Evolutionary conservation across 164 flowering plant genomes (phyloP).

Genomic region (Vitis vinifera): DNA sequence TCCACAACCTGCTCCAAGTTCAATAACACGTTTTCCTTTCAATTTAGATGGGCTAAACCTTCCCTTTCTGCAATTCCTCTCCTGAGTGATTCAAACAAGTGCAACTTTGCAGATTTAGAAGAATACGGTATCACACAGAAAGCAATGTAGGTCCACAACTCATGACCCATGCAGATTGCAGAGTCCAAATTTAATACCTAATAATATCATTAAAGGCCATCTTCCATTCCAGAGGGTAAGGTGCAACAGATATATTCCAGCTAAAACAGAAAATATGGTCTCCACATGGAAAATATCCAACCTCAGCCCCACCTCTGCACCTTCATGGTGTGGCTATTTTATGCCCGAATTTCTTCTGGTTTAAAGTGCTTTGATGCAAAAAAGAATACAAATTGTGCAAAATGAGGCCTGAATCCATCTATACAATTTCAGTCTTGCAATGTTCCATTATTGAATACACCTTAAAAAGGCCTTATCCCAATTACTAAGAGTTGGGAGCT

Average conservation of each 20-base stretch:
- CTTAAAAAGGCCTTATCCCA: not conserved
- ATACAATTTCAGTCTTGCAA: not conserved
- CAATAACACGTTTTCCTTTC: constrained; percentile 87
- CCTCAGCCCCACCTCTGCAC: no score
- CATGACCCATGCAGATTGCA: not conserved
- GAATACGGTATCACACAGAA: not conserved
- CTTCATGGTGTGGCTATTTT: no score
- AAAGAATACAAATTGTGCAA: no score
- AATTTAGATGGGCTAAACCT: constrained; percentile 76
- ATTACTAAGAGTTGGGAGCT: not conserved
- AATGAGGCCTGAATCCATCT: not conserved
- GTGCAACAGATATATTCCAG: no score
- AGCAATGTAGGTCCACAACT: not conserved
- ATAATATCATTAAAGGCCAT: no score
- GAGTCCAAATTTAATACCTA: not conserved
- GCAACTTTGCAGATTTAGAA: not conserved
- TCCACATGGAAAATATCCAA: no score
- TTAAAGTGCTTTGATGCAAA: no score
- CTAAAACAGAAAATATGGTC: no score
- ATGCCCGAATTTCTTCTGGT: no score
- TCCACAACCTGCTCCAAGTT: constrained; percentile 98
- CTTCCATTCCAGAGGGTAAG: no score
- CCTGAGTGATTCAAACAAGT: constrained; percentile 37
- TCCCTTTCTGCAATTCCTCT: constrained; percentile 87
- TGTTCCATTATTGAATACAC: not conserved